Evolutionary conservation across 106 monocot genomes (phyloP).

Genomic region (Platanthera guangdongensis): DNA sequence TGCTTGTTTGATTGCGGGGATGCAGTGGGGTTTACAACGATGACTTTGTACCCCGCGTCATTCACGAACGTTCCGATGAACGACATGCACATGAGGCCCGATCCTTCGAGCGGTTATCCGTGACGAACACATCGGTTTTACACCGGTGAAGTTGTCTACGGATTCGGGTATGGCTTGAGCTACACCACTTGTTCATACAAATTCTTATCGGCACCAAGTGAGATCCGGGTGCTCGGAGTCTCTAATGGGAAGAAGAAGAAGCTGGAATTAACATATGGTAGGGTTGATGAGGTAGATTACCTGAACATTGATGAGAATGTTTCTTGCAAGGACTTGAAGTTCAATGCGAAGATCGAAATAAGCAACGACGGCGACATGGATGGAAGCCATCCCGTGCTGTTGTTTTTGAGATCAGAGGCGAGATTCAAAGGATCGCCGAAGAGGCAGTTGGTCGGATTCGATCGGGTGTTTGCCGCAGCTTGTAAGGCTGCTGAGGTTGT

Average conservation of each 20-base stretch:
- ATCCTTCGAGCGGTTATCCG: constrained; percentile 64
- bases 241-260: constrained; percentile 9
- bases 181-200: constrained; percentile 47
- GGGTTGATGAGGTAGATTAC: constrained; percentile 14
- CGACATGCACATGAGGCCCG: constrained; percentile 88
- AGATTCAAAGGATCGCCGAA: constrained; percentile 22
- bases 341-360: constrained; percentile 29
- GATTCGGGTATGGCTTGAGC: constrained; percentile 79
- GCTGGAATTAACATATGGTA: neutral
- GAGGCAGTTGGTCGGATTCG: constrained; percentile 59
- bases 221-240: constrained; percentile 19
- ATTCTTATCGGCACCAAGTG: constrained; percentile 38
- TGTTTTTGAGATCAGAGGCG: constrained; percentile 25
- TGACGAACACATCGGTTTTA: constrained; percentile 89
- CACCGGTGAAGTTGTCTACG: constrained; percentile 57
- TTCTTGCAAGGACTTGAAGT: constrained; percentile 43
- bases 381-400: constrained; percentile 40
- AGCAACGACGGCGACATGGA: constrained; percentile 40
- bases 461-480: constrained; percentile 19
- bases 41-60: constrained; percentile 90
- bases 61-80: constrained; percentile 77
- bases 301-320: constrained; percentile 22
- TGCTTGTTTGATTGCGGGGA: neutral
- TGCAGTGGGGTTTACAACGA: constrained; percentile 55
- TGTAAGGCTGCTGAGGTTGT: constrained; percentile 3